These are phyloP conservation scores for Infundibulicybe gibba DNA, from an alignment of 768 basidiomycete species.

Conservation along the genomic window DNA sequence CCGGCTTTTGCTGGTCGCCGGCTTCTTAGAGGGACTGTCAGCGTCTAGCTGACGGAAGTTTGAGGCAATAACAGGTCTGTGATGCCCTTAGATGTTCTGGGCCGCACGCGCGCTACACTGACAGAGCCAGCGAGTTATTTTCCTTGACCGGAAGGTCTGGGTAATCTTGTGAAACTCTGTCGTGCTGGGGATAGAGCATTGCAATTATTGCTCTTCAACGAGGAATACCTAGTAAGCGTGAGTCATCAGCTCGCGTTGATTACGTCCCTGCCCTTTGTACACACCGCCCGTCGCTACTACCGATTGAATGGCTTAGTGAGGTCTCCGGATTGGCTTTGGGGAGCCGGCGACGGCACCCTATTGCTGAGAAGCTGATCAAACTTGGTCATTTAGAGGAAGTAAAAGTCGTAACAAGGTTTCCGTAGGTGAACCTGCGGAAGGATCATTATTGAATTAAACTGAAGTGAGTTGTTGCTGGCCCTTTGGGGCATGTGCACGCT, in stretches of 20 bases:
- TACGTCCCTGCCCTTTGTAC: slow-evolving; percentile 89
- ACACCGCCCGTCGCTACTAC: slow-evolving; percentile 88
- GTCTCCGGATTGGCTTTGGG: slow-evolving; percentile 74
- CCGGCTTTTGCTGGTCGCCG: slow-evolving; percentile 68
- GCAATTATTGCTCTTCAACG: slow-evolving; percentile 91
- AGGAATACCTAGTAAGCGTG: slow-evolving; percentile 87
- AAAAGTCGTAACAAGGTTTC: no score
- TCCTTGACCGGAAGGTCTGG: slow-evolving; percentile 43
- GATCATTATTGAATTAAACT: no score
- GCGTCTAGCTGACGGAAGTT: slow-evolving; percentile 80
- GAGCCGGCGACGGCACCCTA: slow-evolving; percentile 46
- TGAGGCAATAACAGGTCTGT: slow-evolving; percentile 91
- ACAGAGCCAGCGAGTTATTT: slow-evolving; percentile 82
- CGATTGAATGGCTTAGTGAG: slow-evolving; percentile 90
- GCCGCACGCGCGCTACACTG: slow-evolving; percentile 87
- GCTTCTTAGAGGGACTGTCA: slow-evolving; percentile 87
- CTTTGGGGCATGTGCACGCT: no score
- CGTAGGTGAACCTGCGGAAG: no score
- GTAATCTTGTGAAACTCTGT: slow-evolving; percentile 79
- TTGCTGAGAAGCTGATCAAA: no score
- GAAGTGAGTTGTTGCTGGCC: no score
- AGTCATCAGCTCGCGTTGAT: slow-evolving; percentile 88
- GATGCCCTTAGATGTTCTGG: slow-evolving; percentile 91
- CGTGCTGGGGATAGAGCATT: slow-evolving; percentile 87
- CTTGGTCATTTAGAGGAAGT: no score